These are phyloP conservation scores for Penicillium riverlandense DNA, from an alignment of 495 filamentous ascomycete species.

Conservation along the genomic window DNA sequence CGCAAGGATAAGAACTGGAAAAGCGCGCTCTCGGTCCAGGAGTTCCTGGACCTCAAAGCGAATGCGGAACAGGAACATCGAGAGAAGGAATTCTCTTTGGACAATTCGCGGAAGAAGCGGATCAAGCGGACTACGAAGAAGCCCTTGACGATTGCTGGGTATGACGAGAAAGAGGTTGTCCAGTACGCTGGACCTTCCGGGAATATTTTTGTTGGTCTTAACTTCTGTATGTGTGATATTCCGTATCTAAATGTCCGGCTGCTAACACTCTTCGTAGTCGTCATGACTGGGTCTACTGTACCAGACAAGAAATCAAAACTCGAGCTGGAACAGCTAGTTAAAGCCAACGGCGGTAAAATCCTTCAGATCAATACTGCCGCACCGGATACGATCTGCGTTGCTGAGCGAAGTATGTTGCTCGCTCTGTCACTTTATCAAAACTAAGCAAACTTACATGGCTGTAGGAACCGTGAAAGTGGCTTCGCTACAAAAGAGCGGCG, in stretches of 20 bases:
- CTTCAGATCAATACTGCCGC: conserved; percentile 62
- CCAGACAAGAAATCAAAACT: conserved; percentile 66
- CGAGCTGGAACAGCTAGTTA: conserved; percentile 80
- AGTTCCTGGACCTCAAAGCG: conserved; percentile 65
- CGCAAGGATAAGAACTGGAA: conserved; percentile 81
- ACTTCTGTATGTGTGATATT: conserved; percentile 54
- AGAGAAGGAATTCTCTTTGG: conserved; percentile 75
- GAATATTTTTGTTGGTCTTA: conserved; percentile 64
- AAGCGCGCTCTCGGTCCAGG: conserved; percentile 65
- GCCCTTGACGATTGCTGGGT: conserved; percentile 63
- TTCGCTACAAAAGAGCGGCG: conserved; percentile 63
- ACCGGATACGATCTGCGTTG: conserved; percentile 60
- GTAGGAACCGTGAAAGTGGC: conserved; percentile 75
- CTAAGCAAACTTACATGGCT: conserved; percentile 5
- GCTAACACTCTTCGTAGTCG: conserved; percentile 21
- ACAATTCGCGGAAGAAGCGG: conserved; percentile 58
- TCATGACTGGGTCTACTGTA: conserved; percentile 53
- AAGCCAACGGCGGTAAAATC: conserved; percentile 78
- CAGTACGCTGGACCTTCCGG: conserved; percentile 51
- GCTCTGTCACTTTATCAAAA: not conserved
- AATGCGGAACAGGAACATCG: conserved; percentile 67
- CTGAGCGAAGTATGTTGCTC: conserved; percentile 58
- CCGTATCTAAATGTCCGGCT: not conserved
- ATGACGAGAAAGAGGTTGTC: conserved; percentile 41
- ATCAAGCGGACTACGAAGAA: conserved; percentile 60